A percentile compares a stretch with the other conserved stretches of the same genome.
These are phyloP conservation scores for Tetracentron sinense DNA, from an alignment of 164 flowering plant genomes.

Conservation along the genomic window DNA sequence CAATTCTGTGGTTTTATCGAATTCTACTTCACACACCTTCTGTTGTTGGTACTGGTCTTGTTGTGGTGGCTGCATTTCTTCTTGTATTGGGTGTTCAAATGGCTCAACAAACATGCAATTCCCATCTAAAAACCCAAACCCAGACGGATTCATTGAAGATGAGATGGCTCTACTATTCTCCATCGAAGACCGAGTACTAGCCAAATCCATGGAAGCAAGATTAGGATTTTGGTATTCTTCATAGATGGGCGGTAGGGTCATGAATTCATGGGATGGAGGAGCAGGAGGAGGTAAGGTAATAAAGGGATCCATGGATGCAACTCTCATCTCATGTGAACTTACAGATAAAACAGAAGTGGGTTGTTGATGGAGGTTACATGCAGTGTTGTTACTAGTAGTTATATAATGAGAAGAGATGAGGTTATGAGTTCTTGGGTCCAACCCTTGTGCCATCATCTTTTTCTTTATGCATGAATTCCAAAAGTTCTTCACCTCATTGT, in stretches of 20 bases:
- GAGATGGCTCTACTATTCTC: conserved; percentile 13
- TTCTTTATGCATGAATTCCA: too few species aligned
- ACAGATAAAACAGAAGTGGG: conserved; percentile 1
- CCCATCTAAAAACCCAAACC: conserved; percentile 23
- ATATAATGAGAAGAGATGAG: too few species aligned
- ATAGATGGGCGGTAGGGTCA: conserved; percentile 7
- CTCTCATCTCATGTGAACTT: not conserved
- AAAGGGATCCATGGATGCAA: conserved; percentile 5
- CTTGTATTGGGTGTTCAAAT: conserved; percentile 12
- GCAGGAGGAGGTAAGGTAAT: conserved; percentile 16
- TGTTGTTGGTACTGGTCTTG: conserved; percentile 5
- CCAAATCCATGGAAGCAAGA: conserved; percentile 6
- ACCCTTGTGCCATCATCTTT: too few species aligned
- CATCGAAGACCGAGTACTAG: conserved; percentile 2
- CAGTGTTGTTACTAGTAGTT: conserved; percentile 10
- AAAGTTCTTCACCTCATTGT: too few species aligned
- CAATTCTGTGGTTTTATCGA: conserved; percentile 17
- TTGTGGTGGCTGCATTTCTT: conserved; percentile 9
- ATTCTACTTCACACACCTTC: conserved; percentile 3
- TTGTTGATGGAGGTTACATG: conserved; percentile 2
- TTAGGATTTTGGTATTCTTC: conserved; percentile 19
- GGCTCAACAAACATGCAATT: conserved; percentile 23
- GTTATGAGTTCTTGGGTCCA: too few species aligned
- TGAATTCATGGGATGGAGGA: conserved; percentile 12
- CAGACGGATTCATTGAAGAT: conserved; percentile 22